Percentiles rank a stretch among this genome's conserved stretches.
These are phyloP conservation scores for Panaeolus papilionaceus DNA, from an alignment of 768 basidiomycete species.

Conservation along the genomic window DNA sequence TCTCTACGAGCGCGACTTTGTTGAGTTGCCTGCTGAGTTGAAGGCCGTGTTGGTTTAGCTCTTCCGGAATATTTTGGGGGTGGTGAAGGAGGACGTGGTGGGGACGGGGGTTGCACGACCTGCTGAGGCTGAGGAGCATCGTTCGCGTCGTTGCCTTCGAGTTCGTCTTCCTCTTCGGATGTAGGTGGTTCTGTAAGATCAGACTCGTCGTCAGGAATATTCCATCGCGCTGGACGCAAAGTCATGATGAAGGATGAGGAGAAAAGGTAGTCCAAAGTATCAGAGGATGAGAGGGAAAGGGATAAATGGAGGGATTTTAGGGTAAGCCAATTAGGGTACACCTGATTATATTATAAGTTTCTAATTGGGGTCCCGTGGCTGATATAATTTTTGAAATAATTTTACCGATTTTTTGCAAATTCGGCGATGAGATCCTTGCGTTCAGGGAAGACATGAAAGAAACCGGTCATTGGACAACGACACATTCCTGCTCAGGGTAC, in stretches of 20 bases:
- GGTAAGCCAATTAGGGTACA: background rate
- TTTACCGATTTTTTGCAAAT: background rate
- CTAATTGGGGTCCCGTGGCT: background rate
- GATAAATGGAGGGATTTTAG: background rate
- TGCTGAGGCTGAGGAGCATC: slow-evolving; percentile 16
- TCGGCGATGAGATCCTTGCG: background rate
- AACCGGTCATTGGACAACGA: background rate
- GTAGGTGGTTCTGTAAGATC: slow-evolving; percentile 50
- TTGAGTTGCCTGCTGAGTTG: slow-evolving; percentile 30
- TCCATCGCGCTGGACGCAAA: background rate
- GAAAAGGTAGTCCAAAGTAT: background rate
- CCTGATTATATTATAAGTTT: background rate
- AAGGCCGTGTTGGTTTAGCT: slow-evolving; percentile 8
- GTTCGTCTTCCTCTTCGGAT: slow-evolving; percentile 43
- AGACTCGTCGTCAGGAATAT: slow-evolving; percentile 40
- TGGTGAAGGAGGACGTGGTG: background rate
- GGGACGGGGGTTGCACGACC: background rate
- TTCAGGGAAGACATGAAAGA: background rate
- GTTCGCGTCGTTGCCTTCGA: slow-evolving; percentile 35
- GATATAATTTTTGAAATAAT: background rate
- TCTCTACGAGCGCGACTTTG: slow-evolving; percentile 25
- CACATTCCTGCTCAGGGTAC: background rate
- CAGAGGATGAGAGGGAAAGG: background rate
- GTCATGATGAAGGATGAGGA: background rate
- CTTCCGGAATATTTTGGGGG: background rate